A percentile compares a stretch with the other conserved stretches of the same genome.
Evolutionary conservation across 495 filamentous ascomycete genomes (phyloP).

Genomic region (Penicillium silybi): DNA sequence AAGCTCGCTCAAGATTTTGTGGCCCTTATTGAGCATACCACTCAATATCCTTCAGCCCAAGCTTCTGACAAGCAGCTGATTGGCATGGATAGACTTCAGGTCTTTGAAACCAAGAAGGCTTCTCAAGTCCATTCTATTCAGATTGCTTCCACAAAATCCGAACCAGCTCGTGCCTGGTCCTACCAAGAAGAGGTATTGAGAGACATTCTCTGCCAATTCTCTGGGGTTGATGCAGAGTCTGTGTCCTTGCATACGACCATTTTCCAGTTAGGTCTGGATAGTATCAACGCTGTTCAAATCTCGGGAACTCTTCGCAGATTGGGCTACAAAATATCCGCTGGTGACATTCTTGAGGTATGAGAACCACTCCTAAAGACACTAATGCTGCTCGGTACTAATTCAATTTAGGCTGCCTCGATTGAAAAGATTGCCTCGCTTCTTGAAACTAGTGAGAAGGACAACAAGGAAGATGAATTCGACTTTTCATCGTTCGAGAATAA

Average conservation of each 20-base stretch:
- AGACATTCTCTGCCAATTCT: constrained; percentile 53
- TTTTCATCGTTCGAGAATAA: constrained; percentile 46
- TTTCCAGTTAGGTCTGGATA: constrained; percentile 42
- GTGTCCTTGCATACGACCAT: constrained; percentile 53
- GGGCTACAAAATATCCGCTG: constrained; percentile 55
- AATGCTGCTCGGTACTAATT: constrained; percentile 56
- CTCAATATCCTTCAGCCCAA: constrained; percentile 30
- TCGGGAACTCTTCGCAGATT: constrained; percentile 58
- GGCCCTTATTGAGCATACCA: constrained; percentile 37
- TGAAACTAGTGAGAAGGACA: constrained; percentile 3
- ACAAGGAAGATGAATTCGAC: constrained; percentile 17
- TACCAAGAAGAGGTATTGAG: constrained; percentile 56
- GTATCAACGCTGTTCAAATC: constrained; percentile 52
- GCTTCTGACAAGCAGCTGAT: constrained; percentile 23
- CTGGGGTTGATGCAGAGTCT: constrained; percentile 36
- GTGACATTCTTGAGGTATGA: constrained; percentile 62
- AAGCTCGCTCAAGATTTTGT: constrained; percentile 48
- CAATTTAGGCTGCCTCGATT: constrained; percentile 38
- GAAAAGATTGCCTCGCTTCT: constrained; percentile 26
- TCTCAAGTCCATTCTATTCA: not conserved
- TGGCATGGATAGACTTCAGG: not conserved
- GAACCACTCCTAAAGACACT: constrained; percentile 49
- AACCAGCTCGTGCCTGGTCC: constrained; percentile 40
- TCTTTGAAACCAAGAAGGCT: constrained; percentile 9
- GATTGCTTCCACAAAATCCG: not conserved